These are phyloP conservation scores for Euclidium syriacum DNA, from an alignment of 345 rosid genomes.

Conservation along the genomic window DNA sequence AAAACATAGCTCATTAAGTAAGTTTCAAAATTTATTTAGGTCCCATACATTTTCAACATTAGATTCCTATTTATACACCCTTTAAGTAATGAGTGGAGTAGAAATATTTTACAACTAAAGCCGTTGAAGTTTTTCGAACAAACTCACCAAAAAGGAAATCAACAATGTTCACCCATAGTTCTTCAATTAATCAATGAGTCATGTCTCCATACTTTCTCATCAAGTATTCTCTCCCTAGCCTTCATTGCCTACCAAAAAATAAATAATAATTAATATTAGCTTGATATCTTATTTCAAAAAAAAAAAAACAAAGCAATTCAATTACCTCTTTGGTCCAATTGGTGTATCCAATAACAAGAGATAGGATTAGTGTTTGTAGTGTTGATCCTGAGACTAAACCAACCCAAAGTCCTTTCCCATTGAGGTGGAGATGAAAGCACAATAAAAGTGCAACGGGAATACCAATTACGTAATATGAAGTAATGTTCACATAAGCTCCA, in stretches of 20 bases:
- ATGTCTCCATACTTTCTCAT: constrained; percentile 14
- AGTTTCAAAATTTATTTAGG: background rate
- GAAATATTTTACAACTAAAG: background rate
- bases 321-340: constrained; percentile 60
- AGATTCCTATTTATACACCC: background rate
- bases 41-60: background rate
- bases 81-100: background rate
- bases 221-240: constrained; percentile 38
- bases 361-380: constrained; percentile 40
- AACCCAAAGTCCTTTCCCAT: constrained; percentile 56
- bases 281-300: background rate
- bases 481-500: constrained; percentile 58
- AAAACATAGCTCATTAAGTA: background rate
- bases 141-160: background rate
- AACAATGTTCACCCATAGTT: background rate
- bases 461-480: constrained; percentile 52
- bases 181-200: constrained; percentile 6
- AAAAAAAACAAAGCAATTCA: background rate
- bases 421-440: constrained; percentile 38
- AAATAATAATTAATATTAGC: background rate
- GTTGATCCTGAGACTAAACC: constrained; percentile 49
- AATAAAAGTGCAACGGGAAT: constrained; percentile 42
- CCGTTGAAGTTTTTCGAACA: background rate
- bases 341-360: constrained; percentile 37
- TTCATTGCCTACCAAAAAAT: constrained; percentile 34